Base-by-base conservation (phyloP, 2,329 filamentous ascomycete genomes). In the Gremmenia infestans region DNA sequence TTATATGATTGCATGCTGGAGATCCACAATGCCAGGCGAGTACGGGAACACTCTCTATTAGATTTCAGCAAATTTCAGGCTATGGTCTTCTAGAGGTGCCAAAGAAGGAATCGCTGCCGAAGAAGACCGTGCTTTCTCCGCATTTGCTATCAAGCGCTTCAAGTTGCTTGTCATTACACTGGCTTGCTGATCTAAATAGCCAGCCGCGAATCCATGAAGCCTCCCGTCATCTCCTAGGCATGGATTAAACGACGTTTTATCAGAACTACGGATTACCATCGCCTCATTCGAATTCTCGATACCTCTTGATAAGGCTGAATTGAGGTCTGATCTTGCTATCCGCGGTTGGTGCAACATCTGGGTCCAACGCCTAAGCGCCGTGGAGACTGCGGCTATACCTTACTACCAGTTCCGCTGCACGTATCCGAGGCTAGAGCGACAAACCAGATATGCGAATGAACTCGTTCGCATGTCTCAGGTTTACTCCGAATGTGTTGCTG, bases 51-150 rank as follows among this genome's bases (percentile, higher is more conserved):
- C 51, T 51, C 11, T 48, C 9, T 5, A 42, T 25, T 32, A 45
- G 12, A 47, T 25, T 39, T 50, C 8, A 42, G 36, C 39, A 45
- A 7, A 47, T 25, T 39, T 50, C 35, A 57, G 28, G 50, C 23
- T 22, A 39, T n/a, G 52, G 39, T 14, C 47, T 61, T 60, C 60
- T 53, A 60, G 51, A 62, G 56, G 32, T 57, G 23, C 54, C 56
- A 53, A 65, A 62, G 60, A 63, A 63, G 58, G 59, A 61, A 63
- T 52, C 52, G 45, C 45, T 55, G 46, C 56, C 57, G 58, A 51
- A 19, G 57, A 22, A 43, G 53, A 37, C 52, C 56, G 50, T 50
- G 32, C 37, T 36, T 48, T 47, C 49, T 57, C 58, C 56, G 46
- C 35, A 62, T 53, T 61, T 63, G 55, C 54, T 56, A 60, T 58